Conservation (phyloP, 2,329 filamentous ascomycete genomes). For the Diplodia scrobiculata region DNA sequence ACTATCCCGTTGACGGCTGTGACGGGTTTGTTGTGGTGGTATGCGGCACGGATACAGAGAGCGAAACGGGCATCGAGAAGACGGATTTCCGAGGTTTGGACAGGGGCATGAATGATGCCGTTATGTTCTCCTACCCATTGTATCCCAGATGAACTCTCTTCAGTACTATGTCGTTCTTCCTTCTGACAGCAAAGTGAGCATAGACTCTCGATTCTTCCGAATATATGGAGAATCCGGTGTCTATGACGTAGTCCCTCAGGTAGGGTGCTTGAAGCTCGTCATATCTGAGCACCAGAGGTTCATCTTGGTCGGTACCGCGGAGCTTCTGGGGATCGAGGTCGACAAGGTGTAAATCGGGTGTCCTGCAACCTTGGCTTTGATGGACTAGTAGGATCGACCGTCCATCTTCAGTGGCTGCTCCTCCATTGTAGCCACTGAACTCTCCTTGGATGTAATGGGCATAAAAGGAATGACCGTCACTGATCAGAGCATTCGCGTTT, state of each 20-base stretch:
- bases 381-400: conserved; percentile 11
- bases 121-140: not conserved
- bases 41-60: conserved; percentile 7
- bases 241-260: not conserved
- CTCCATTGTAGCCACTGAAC: not conserved
- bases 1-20: conserved; percentile 16
- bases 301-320: not conserved
- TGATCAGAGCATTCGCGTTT: not conserved
- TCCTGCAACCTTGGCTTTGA: not conserved
- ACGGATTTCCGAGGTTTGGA: not conserved
- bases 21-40: conserved; percentile 20
- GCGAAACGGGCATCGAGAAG: conserved; percentile 3
- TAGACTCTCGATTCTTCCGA: not conserved
- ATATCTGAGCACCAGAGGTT: not conserved
- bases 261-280: not conserved
- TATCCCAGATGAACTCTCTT: not conserved
- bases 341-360: not conserved
- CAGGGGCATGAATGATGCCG: too few relatives aligned
- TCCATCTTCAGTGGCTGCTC: conserved; percentile 3
- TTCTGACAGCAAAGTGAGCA: not conserved
- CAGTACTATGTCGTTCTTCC: not conserved
- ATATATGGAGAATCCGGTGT: not conserved
- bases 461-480: not conserved
- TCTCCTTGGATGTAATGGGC: not conserved
- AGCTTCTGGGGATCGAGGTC: conserved; percentile 2